Percentiles rank a stretch among this genome's conserved stretches.
Evolutionary conservation across 306 rosid species (phyloP).

Genomic region (Canavalia ensiformis): DNA sequence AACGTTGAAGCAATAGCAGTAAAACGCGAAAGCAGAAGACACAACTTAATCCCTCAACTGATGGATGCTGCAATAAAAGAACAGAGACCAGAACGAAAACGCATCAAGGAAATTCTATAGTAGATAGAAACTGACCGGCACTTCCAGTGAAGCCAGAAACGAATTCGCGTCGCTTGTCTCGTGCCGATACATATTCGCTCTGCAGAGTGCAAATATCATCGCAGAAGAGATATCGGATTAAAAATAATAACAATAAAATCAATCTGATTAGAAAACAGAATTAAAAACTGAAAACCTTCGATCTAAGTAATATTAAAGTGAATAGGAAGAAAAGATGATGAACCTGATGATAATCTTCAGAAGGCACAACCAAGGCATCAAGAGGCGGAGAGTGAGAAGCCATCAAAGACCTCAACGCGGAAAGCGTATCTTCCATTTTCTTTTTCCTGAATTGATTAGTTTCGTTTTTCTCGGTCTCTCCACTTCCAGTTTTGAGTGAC

Average conservation of each 20-base stretch:
- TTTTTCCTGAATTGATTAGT: neutral
- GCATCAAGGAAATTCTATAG: neutral
- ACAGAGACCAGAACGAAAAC: neutral
- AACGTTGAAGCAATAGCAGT: neutral
- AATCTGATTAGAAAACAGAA: neutral
- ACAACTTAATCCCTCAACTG: conserved; percentile 15
- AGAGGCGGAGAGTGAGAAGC: conserved; percentile 90
- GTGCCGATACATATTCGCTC: conserved; percentile 95
- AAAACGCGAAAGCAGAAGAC: conserved; percentile 2
- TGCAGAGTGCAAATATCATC: conserved; percentile 60
- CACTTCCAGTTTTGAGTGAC: neutral
- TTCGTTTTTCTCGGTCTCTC: conserved; percentile 13
- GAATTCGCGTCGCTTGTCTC: conserved; percentile 89
- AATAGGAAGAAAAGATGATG: neutral
- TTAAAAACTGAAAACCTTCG: neutral
- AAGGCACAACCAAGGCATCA: conserved; percentile 87
- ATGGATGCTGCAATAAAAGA: neutral
- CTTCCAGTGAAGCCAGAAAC: conserved; percentile 98
- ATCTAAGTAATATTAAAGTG: neutral
- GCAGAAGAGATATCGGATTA: neutral
- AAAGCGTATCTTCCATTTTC: conserved; percentile 76
- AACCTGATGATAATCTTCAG: conserved; percentile 98
- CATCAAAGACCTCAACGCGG: conserved; percentile 80
- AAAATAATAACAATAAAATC: neutral
- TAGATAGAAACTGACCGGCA: conserved; percentile 71